Percentiles rank a stretch among this genome's conserved stretches.
phyloP scores from a whole-genome alignment of 805 yeast genomes.

The Scheffersomyces stipitis region DNA sequence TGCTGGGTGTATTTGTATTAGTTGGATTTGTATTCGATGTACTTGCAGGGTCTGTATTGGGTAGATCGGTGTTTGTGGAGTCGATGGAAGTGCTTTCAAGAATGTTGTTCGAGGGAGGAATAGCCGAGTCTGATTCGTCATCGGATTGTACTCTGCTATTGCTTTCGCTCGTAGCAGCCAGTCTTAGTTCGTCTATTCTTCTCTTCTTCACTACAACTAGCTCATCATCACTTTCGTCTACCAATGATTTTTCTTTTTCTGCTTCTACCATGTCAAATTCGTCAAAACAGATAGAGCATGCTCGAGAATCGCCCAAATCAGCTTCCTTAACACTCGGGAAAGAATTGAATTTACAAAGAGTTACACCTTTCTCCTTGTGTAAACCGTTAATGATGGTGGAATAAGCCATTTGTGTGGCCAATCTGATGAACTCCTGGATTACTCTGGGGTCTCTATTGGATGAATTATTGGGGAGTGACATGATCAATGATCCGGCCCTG shows the following conservation, averaged over 20 bases:
- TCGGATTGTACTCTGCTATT: slow-evolving; percentile 1
- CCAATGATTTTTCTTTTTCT: slow-evolving; percentile 2
- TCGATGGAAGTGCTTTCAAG: too few species aligned
- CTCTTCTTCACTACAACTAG: slow-evolving; percentile 6
- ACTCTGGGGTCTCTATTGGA: slow-evolving; percentile 58
- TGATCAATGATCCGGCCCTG: slow-evolving; percentile 57
- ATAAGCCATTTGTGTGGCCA: slow-evolving; percentile 71
- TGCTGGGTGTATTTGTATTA: neutral
- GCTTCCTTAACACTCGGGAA: slow-evolving; percentile 39
- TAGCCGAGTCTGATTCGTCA: neutral
- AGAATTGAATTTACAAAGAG: slow-evolving; percentile 51
- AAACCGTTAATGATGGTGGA: slow-evolving; percentile 56
- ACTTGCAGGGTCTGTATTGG: neutral
- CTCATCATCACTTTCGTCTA: slow-evolving; percentile 2
- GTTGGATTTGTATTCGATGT: neutral
- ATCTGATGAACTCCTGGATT: slow-evolving; percentile 57
- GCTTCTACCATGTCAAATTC: slow-evolving; percentile 11
- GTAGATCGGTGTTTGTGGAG: slow-evolving; percentile 1
- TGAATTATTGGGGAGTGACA: slow-evolving; percentile 68
- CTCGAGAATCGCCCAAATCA: slow-evolving; percentile 29
- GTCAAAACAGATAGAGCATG: slow-evolving; percentile 57
- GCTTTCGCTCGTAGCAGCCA: neutral
- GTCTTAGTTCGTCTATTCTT: neutral
- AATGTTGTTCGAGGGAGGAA: neutral
- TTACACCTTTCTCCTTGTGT: slow-evolving; percentile 51